These are phyloP conservation scores for Harrya chromipes DNA, from an alignment of 768 basidiomycete species.

Conservation along the genomic window DNA sequence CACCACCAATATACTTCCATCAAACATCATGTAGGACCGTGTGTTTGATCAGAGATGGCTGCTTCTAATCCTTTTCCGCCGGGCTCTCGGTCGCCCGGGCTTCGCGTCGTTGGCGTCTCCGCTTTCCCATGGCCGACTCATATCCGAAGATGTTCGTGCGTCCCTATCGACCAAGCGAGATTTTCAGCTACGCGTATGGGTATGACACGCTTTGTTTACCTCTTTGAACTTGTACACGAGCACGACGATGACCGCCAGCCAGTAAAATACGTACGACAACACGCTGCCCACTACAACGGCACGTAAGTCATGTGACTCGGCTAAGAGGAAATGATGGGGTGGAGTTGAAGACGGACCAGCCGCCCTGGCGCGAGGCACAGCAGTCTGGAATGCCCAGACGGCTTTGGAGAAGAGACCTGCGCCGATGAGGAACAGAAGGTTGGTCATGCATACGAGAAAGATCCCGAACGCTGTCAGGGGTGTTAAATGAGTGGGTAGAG, in stretches of 20 bases:
- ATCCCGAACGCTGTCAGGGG: conserved; percentile 59
- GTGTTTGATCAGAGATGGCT: neutral
- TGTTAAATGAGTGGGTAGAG: neutral
- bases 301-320: neutral
- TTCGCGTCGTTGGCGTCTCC: conserved; percentile 30
- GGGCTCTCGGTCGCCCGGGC: neutral
- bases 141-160: conserved; percentile 58
- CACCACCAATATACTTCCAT: no score
- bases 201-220: conserved; percentile 25
- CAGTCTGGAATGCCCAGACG: conserved; percentile 76
- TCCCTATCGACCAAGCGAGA: conserved; percentile 51
- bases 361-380: conserved; percentile 61
- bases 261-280: conserved; percentile 89
- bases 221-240: conserved; percentile 70
- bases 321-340: neutral
- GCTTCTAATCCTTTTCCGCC: neutral
- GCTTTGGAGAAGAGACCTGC: conserved; percentile 88
- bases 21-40: no score
- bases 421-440: conserved; percentile 89
- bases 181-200: no score
- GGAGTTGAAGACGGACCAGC: conserved; percentile 82
- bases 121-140: conserved; percentile 49
- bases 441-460: conserved; percentile 92
- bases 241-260: conserved; percentile 72
- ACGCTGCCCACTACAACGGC: conserved; percentile 62